Conservation (phyloP, 2,329 filamentous ascomycete species). For the Alternaria gansuensis region DNA sequence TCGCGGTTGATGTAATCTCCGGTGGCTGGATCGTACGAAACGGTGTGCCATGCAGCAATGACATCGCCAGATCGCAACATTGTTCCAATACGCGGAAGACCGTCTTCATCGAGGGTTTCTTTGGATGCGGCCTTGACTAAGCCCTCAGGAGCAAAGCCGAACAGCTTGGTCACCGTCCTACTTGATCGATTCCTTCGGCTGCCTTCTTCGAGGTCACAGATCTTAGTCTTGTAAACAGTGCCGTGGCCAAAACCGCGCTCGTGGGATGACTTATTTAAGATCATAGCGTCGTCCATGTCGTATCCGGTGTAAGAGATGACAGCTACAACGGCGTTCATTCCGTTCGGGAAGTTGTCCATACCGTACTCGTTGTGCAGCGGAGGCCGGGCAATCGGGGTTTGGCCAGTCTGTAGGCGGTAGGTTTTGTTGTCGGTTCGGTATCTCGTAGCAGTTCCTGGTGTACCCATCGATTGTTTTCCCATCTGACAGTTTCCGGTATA, state of each 20-base stretch:
- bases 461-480: slow-evolving; percentile 99
- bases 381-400: slow-evolving; percentile 91
- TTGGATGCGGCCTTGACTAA: slow-evolving; percentile 75
- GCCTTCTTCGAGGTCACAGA: slow-evolving; percentile 85
- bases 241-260: slow-evolving; percentile 96
- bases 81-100: slow-evolving; percentile 81
- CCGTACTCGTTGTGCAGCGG: slow-evolving; percentile 96
- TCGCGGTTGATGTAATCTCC: slow-evolving; percentile 86
- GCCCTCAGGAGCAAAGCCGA: slow-evolving; percentile 86
- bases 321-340: slow-evolving; percentile 92
- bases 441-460: slow-evolving; percentile 81
- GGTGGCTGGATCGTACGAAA: slow-evolving; percentile 75
- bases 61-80: slow-evolving; percentile 82
- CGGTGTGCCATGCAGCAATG: slow-evolving; percentile 88
- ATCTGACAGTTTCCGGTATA: slow-evolving; percentile 60
- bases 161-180: slow-evolving; percentile 79
- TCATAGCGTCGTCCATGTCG: slow-evolving; percentile 99
- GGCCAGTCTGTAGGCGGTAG: slow-evolving; percentile 92
- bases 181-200: slow-evolving; percentile 69
- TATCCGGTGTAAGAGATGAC: slow-evolving; percentile 99
- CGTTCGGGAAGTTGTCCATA: slow-evolving; percentile 97
- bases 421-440: slow-evolving; percentile 97
- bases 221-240: slow-evolving; percentile 97
- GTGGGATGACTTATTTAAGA: slow-evolving; percentile 95
- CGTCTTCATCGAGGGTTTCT: slow-evolving; percentile 82